These are phyloP conservation scores for Astrothelium macrocarpum DNA, from an alignment of 495 filamentous ascomycete species.

Conservation along the genomic window DNA sequence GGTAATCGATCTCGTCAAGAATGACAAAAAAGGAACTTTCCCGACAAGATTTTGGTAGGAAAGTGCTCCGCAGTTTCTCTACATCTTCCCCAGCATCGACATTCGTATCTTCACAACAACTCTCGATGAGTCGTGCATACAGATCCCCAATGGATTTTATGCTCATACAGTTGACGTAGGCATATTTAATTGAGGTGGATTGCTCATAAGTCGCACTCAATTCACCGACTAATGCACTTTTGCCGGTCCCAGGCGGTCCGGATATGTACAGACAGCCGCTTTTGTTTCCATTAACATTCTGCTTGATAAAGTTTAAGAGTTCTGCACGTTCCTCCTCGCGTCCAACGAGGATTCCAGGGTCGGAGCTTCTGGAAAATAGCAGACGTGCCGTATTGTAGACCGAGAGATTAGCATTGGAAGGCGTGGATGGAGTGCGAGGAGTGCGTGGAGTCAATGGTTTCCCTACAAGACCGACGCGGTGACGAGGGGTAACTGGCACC, in stretches of 20 bases:
- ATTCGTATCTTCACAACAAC: slow-evolving; percentile 46
- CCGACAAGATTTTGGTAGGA: neutral
- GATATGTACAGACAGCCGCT: slow-evolving; percentile 93
- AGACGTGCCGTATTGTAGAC: slow-evolving; percentile 83
- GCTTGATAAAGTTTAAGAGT: slow-evolving; percentile 57
- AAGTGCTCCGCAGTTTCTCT: slow-evolving; percentile 37
- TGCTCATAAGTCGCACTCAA: slow-evolving; percentile 52
- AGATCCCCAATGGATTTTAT: slow-evolving; percentile 76
- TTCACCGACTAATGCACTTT: slow-evolving; percentile 83
- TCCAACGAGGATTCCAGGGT: slow-evolving; percentile 68
- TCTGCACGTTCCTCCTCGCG: slow-evolving; percentile 70
- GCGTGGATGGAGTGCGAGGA: slow-evolving; percentile 54
- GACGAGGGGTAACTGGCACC: slow-evolving; percentile 57
- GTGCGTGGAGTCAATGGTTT: slow-evolving; percentile 44
- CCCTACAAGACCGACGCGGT: slow-evolving; percentile 52
- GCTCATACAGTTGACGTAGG: slow-evolving; percentile 93
- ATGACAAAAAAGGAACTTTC: slow-evolving; percentile 47
- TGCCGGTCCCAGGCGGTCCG: slow-evolving; percentile 91
- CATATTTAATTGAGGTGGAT: slow-evolving; percentile 43
- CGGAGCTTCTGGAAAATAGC: slow-evolving; percentile 69
- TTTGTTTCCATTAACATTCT: slow-evolving; percentile 46
- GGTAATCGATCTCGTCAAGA: slow-evolving; percentile 90
- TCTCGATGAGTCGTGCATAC: slow-evolving; percentile 61
- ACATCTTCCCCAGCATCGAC: slow-evolving; percentile 45
- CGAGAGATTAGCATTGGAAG: slow-evolving; percentile 47